A percentile compares a stretch with the other conserved stretches of the same genome.
Evolutionary conservation across 306 rosid species (phyloP).

Genomic region (Cercis canadensis): DNA sequence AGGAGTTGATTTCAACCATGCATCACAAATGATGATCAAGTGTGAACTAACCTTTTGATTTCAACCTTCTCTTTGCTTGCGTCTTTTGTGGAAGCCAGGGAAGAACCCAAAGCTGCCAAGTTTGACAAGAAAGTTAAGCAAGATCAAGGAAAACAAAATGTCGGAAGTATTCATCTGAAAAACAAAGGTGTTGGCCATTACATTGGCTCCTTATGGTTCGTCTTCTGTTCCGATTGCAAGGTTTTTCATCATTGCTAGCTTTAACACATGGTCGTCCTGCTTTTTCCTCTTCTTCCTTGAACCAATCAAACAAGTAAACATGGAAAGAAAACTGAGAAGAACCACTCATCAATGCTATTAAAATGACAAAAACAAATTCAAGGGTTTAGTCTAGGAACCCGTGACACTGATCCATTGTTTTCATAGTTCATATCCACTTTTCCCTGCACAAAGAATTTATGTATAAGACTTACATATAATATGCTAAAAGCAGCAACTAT

Average conservation of each 20-base stretch:
- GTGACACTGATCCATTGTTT: conserved; percentile 45
- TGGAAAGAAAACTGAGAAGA: conserved; percentile 17
- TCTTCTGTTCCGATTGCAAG: conserved; percentile 45
- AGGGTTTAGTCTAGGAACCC: conserved; percentile 48
- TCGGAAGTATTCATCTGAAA: background rate
- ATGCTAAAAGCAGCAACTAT: background rate
- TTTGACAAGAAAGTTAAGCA: conserved; percentile 17
- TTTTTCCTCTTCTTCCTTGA: conserved; percentile 58
- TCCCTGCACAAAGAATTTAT: conserved; percentile 47
- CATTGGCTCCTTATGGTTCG: conserved; percentile 66
- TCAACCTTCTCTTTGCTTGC: conserved; percentile 62
- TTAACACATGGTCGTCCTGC: conserved; percentile 26
- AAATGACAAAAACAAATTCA: conserved; percentile 25
- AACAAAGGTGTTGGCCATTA: conserved; percentile 43
- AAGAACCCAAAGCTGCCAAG: conserved; percentile 68
- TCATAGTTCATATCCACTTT: conserved; percentile 45
- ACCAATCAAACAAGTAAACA: conserved; percentile 35
- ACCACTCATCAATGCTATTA: conserved; percentile 21
- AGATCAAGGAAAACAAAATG: background rate
- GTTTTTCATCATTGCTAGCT: conserved; percentile 42
- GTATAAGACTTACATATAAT: conserved; percentile 5
- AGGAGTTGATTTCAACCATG: background rate
- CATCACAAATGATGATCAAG: background rate
- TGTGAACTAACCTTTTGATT: conserved; percentile 63
- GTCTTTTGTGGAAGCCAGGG: conserved; percentile 47